Conservation (phyloP, 179 eudicot genomes). For the Heliamphora pulchella region DNA sequence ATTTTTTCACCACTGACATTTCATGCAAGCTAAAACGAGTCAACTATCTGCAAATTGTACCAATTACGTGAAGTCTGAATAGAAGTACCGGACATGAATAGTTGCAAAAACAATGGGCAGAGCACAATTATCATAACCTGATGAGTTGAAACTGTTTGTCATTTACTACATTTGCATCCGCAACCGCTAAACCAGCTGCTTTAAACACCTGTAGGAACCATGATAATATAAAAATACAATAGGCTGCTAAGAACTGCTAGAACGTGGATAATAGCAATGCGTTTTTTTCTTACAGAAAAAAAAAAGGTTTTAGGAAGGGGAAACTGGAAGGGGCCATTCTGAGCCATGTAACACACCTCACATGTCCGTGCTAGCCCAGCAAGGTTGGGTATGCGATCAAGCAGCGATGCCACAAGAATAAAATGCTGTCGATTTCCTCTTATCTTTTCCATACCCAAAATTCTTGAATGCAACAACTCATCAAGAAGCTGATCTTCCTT, state of each 20-base stretch:
- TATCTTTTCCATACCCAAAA: conserved; percentile 42
- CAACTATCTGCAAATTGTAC: neutral
- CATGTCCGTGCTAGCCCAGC: conserved; percentile 97
- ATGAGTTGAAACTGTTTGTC: conserved; percentile 97
- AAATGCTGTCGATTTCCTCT: conserved; percentile 67
- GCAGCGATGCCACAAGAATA: conserved; percentile 74
- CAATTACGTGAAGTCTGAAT: neutral
- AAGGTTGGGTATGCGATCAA: conserved; percentile 97
- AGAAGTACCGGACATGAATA: neutral
- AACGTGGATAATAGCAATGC: too few species aligned
- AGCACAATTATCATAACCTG: conserved; percentile 41
- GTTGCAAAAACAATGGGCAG: neutral
- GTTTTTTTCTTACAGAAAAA: too few species aligned
- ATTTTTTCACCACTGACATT: neutral
- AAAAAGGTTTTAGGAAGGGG: too few species aligned
- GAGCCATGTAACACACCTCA: conserved; percentile 43
- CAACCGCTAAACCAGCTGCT: conserved; percentile 66
- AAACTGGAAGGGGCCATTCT: neutral
- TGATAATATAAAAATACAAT: conserved; percentile 11
- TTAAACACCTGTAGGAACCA: conserved; percentile 62
- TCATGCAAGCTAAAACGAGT: conserved; percentile 12
- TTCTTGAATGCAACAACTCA: conserved; percentile 58
- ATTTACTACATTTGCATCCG: conserved; percentile 57
- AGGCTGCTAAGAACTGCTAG: too few species aligned
- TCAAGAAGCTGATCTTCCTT: conserved; percentile 84